These are phyloP conservation scores for Solanum aculeatissimum DNA, from an alignment of 305 asterid species.

Conservation along the genomic window DNA sequence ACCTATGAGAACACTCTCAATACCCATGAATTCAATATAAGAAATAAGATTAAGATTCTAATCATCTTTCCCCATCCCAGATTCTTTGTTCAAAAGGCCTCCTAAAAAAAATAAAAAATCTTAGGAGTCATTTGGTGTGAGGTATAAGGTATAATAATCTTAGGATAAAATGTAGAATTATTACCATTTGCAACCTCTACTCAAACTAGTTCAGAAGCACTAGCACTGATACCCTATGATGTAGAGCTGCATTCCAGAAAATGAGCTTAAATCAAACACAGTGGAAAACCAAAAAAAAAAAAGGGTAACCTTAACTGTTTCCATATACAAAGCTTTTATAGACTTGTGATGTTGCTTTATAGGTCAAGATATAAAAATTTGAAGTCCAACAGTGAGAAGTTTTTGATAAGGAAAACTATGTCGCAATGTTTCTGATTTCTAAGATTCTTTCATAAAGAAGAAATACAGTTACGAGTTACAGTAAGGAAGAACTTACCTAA, in stretches of 20 bases:
- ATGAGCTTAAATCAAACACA: not conserved
- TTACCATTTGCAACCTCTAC: not conserved
- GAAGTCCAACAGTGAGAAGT: not conserved
- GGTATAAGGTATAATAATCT: too few relatives aligned
- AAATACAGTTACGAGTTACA: not conserved
- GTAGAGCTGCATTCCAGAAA: not conserved
- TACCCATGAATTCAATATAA: not conserved
- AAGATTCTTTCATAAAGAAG: not conserved
- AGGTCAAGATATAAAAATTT: not conserved
- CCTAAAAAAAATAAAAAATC: not conserved
- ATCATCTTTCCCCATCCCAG: not conserved
- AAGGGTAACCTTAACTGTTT: not conserved
- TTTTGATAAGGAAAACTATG: not conserved
- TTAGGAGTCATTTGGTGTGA: not conserved
- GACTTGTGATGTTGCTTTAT: not conserved
- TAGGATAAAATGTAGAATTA: too few relatives aligned
- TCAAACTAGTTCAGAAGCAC: not conserved
- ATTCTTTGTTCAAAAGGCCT: not conserved
- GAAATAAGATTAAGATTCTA: not conserved
- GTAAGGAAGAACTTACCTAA: not conserved
- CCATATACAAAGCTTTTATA: not conserved
- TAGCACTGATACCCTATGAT: not conserved
- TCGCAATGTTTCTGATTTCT: not conserved
- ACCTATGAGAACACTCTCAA: not conserved
- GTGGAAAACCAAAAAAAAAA: not conserved